These are phyloP conservation scores for Diplotaxis tenuifolia DNA, from an alignment of 345 rosid species.

Conservation along the genomic window DNA sequence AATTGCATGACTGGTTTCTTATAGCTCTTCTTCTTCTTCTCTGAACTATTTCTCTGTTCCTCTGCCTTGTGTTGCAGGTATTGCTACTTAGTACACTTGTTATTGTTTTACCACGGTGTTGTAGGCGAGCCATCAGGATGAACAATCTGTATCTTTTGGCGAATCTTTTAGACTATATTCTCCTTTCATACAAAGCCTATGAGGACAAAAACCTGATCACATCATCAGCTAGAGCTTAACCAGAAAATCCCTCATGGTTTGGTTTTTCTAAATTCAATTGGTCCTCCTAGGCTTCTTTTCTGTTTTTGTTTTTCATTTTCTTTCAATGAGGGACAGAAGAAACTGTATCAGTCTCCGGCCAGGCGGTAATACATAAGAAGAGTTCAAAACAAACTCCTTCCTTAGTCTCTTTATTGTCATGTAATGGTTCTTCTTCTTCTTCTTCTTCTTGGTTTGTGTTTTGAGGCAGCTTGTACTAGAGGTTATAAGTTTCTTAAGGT, in stretches of 20 bases:
- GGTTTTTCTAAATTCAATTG: constrained; percentile 40
- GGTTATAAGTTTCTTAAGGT: constrained; percentile 2
- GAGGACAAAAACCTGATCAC: constrained; percentile 34
- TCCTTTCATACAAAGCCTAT: constrained; percentile 29
- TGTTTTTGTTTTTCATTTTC: constrained; percentile 2
- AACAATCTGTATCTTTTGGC: constrained; percentile 36
- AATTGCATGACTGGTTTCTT: background rate
- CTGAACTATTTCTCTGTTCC: background rate
- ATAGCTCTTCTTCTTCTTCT: background rate
- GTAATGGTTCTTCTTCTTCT: constrained; percentile 3
- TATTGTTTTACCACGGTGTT: constrained; percentile 40
- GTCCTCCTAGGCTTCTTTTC: constrained; percentile 24
- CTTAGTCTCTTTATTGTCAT: background rate
- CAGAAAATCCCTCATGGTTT: constrained; percentile 40
- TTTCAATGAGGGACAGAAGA: constrained; percentile 44
- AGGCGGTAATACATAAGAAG: constrained; percentile 63
- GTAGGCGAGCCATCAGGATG: constrained; percentile 42
- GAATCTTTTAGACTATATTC: constrained; percentile 28
- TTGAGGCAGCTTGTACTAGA: constrained; percentile 38
- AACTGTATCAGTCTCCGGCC: constrained; percentile 71
- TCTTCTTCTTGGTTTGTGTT: constrained; percentile 19
- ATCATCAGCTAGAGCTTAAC: constrained; percentile 30
- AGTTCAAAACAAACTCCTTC: constrained; percentile 16
- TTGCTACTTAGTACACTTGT: constrained; percentile 41
- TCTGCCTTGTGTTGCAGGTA: constrained; percentile 38